These are phyloP conservation scores for Xylariaceae sp. DNA, from an alignment of 2,329 filamentous ascomycete species.

Conservation along the genomic window DNA sequence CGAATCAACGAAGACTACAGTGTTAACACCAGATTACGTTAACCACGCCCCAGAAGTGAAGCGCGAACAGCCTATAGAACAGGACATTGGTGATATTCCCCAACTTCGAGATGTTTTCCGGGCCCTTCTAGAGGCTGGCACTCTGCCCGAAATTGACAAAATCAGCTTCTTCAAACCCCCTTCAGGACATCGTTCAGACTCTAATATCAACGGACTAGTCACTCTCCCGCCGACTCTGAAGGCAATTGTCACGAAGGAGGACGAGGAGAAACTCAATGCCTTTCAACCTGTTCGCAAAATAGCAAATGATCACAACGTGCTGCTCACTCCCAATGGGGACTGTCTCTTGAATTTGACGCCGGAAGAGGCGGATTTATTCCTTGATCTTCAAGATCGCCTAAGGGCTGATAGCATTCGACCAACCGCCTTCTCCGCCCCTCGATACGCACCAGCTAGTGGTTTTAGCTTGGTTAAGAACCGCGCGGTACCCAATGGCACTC, in stretches of 20 bases:
- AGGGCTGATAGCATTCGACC: conserved; percentile 57
- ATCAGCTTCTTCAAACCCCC: conserved; percentile 50
- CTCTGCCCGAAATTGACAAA: conserved; percentile 43
- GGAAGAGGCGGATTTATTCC: conserved; percentile 72
- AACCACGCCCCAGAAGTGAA: conserved; percentile 36
- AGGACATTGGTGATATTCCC: conserved; percentile 42
- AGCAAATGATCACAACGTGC: conserved; percentile 68
- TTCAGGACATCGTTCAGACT: conserved; percentile 43
- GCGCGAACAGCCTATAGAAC: conserved; percentile 38
- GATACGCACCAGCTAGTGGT: conserved; percentile 61
- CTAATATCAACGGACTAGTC: conserved; percentile 35
- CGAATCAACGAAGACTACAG: conserved; percentile 44
- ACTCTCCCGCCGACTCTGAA: conserved; percentile 49
- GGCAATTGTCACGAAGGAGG: conserved; percentile 57
- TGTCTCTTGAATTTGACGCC: conserved; percentile 74
- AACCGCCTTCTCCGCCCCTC: conserved; percentile 60
- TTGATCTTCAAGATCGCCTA: conserved; percentile 69
- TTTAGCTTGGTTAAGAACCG: conserved; percentile 69
- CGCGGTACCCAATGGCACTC: conserved; percentile 67
- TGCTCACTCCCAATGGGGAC: conserved; percentile 78
- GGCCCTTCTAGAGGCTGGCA: conserved; percentile 44
- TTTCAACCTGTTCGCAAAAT: conserved; percentile 67
- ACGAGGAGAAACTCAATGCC: conserved; percentile 59
- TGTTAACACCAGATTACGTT: conserved; percentile 44
- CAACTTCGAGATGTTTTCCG: conserved; percentile 46